phyloP scores from a whole-genome alignment of 495 filamentous ascomycete species.

The Aspergillus homomorphus region DNA sequence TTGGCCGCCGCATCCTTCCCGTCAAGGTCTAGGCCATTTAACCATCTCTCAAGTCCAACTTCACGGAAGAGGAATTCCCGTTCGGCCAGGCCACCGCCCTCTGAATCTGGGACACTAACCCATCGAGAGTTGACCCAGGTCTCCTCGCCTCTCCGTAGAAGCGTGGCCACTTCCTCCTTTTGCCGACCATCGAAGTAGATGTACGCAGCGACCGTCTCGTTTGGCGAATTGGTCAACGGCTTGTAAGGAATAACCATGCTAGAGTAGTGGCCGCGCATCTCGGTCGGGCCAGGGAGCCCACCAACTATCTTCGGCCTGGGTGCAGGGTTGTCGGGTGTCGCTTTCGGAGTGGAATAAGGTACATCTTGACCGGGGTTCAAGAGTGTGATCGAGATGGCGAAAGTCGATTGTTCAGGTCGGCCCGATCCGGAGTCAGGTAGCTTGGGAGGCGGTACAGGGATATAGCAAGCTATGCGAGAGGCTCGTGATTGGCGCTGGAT shows the following conservation, averaged over 20 bases:
- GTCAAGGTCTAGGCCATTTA: conserved; percentile 89
- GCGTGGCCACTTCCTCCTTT: conserved; percentile 95
- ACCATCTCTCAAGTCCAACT: conserved; percentile 91
- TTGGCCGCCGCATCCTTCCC: conserved; percentile 84
- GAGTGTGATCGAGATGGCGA: conserved; percentile 94
- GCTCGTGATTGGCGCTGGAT: conserved; percentile 89
- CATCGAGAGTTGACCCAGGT: conserved; percentile 99
- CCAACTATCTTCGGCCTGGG: conserved; percentile 79
- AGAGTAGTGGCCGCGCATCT: conserved; percentile 52
- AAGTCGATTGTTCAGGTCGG: conserved; percentile 86
- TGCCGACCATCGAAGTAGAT: conserved; percentile 96
- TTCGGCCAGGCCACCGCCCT: conserved; percentile 92
- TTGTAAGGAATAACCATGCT: conserved; percentile 76
- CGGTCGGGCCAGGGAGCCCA: conserved; percentile 56
- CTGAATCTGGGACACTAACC: conserved; percentile 88
- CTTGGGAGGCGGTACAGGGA: conserved; percentile 87
- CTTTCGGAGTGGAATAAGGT: conserved; percentile 81
- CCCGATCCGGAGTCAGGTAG: conserved; percentile 60
- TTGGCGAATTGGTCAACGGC: conserved; percentile 80
- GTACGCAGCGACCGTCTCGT: conserved; percentile 96
- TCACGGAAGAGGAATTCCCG: conserved; percentile 97
- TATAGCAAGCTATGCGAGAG: conserved; percentile 93
- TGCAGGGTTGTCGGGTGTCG: conserved; percentile 65
- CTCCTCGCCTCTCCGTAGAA: conserved; percentile 89
- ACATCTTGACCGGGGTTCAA: conserved; percentile 84